phyloP scores from a whole-genome alignment of 345 rosid species.

The Dimocarpus longan region DNA sequence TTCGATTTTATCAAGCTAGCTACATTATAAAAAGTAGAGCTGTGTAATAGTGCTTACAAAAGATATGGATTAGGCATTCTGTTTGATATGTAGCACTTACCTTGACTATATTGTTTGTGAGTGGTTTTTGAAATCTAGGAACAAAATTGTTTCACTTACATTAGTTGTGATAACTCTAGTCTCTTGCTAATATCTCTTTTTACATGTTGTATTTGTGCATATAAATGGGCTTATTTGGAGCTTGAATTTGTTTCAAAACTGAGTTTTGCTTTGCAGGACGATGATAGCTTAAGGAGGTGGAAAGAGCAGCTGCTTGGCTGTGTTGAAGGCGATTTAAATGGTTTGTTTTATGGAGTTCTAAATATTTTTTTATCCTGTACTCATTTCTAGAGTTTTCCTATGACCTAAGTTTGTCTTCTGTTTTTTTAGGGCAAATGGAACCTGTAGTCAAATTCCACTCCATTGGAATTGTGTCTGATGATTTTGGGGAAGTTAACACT shows the following conservation, averaged over 20 bases:
- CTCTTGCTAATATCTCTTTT: not conserved
- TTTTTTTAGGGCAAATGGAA: slow-evolving; percentile 48
- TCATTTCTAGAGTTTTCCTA: not conserved
- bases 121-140: not conserved
- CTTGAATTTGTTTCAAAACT: slow-evolving; percentile 10
- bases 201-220: not conserved
- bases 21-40: not conserved
- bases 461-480: slow-evolving; percentile 53
- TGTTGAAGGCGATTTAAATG: slow-evolving; percentile 52
- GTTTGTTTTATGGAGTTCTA: slow-evolving; percentile 21
- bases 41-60: not conserved
- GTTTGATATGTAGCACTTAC: not conserved
- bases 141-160: not conserved
- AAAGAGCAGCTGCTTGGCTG: slow-evolving; percentile 76
- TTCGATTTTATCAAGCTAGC: not conserved
- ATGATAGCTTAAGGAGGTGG: slow-evolving; percentile 84
- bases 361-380: not conserved
- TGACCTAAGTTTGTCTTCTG: not conserved
- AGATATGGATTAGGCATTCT: not conserved
- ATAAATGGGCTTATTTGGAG: not conserved
- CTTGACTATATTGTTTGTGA: not conserved
- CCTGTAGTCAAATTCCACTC: slow-evolving; percentile 58
- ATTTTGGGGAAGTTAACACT: slow-evolving; percentile 43
- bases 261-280: slow-evolving; percentile 53
- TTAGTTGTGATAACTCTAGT: not conserved